Conservation (phyloP, 2,329 filamentous ascomycete species). For the Chaetomiaceae sp. region DNA sequence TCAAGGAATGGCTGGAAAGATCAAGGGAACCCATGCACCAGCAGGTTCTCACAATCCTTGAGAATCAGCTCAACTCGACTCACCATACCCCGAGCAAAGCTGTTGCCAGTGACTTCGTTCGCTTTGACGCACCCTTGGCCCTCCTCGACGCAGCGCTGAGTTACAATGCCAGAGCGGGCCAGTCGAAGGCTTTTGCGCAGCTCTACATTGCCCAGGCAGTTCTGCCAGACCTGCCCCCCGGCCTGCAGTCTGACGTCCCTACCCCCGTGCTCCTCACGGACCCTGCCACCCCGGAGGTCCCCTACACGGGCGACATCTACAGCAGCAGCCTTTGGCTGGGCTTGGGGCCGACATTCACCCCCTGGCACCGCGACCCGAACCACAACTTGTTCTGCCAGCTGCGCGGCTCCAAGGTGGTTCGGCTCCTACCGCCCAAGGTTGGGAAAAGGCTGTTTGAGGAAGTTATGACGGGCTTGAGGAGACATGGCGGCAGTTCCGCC, state of each 20-base stretch:
- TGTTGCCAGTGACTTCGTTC: constrained; percentile 41
- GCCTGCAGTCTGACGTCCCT: constrained; percentile 62
- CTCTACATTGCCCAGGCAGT: constrained; percentile 85
- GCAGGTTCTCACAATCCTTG: not conserved
- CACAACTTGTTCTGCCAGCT: constrained; percentile 89
- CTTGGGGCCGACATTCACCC: constrained; percentile 79
- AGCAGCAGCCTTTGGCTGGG: constrained; percentile 85
- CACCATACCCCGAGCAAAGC: not conserved
- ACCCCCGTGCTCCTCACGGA: constrained; percentile 57
- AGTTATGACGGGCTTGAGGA: constrained; percentile 41
- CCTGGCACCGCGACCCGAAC: constrained; percentile 88
- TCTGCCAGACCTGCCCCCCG: constrained; percentile 61
- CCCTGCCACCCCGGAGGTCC: constrained; percentile 29
- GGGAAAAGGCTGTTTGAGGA: constrained; percentile 62
- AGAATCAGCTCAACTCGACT: not conserved
- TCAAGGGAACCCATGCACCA: not conserved
- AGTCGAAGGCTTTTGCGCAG: constrained; percentile 28
- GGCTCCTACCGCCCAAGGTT: constrained; percentile 61
- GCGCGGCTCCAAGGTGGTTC: constrained; percentile 64
- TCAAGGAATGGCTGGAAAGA: not conserved
- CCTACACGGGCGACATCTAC: constrained; percentile 81
- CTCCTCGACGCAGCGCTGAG: constrained; percentile 58
- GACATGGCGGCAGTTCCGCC: constrained; percentile 36
- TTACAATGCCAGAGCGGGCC: constrained; percentile 30
- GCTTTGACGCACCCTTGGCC: constrained; percentile 57